Percentiles rank a stretch among this genome's conserved stretches.
Conservation (phyloP, 2,329 filamentous ascomycete genomes). For the Nemania abortiva region DNA sequence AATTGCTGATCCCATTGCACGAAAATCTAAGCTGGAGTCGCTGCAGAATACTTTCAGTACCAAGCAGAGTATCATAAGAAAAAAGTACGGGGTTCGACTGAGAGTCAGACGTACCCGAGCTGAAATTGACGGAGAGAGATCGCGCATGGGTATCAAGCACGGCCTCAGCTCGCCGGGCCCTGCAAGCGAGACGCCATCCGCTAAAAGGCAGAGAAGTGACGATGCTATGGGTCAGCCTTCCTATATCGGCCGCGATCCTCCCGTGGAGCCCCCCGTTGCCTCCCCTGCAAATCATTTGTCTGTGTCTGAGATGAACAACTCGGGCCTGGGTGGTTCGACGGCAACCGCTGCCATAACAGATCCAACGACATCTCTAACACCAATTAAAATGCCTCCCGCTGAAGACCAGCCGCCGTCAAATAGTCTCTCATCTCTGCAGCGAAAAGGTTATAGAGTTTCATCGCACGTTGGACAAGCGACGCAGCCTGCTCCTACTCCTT, state of each 20-base stretch:
- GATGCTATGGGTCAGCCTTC: conserved; percentile 12
- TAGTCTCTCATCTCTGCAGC: conserved; percentile 49
- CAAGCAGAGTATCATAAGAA: conserved; percentile 68
- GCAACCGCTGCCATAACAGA: conserved; percentile 47
- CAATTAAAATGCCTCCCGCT: conserved; percentile 6
- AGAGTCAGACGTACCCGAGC: conserved; percentile 61
- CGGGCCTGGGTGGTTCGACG: conserved; percentile 46
- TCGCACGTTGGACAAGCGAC: conserved; percentile 43
- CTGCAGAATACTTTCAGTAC: conserved; percentile 67
- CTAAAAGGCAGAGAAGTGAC: conserved; percentile 49
- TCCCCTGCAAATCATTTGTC: conserved; percentile 43
- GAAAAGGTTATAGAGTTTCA: conserved; percentile 50
- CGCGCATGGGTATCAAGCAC: conserved; percentile 56
- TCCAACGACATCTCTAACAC: conserved; percentile 17
- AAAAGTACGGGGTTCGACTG: conserved; percentile 68
- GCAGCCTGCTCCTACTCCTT: conserved; percentile 15
- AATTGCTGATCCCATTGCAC: conserved; percentile 53
- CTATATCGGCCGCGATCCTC: conserved; percentile 9
- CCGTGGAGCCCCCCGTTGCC: conserved; percentile 11
- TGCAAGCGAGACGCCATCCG: conserved; percentile 39
- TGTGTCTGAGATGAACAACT: conserved; percentile 46
- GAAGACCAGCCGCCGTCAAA: conserved; percentile 27
- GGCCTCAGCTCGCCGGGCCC: conserved; percentile 27
- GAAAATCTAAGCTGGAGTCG: conserved; percentile 53
- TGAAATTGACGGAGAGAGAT: conserved; percentile 59